Base-by-base conservation (phyloP, 257 asterid species). In the Linderniella brevidens region DNA sequence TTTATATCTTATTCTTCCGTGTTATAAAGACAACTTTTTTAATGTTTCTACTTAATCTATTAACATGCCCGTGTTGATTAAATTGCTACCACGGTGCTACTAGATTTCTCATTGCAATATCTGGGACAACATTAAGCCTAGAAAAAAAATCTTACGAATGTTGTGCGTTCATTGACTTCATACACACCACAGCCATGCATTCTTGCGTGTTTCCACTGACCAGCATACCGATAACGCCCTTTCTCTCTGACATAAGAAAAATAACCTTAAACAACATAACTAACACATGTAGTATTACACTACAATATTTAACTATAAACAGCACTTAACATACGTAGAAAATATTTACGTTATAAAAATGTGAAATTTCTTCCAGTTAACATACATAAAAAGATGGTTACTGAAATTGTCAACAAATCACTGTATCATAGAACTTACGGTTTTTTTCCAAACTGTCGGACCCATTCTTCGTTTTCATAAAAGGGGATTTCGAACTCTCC, bases 131-230 rank as follows among this genome's bases (percentile, higher is more conserved):
- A 29, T 50, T 36, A 20, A 13, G 29, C 32, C 25, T 17, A 32
- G 13, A 13, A 15, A 36, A 51, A n/a, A 50, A 47, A 53, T 53
- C 93, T 69, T 71, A 90, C 98, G 56, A 13, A 90, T 53, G 66
- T 62, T 39, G 77, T 58, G 51, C 75, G 82, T 60, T 90, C 98
- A 51, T 90, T 90, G 69, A 81, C 79, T 75, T 84, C 80, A 63
- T 85, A 90, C 18, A 85, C 82, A 61, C 98, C 98, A 67, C 96
- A 90, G 11, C 98, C 98, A 53, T 90, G 98, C 86, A 81, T 72
- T 73, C 96, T 85, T 57, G 92, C 98, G 48, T 81, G 98, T 77
- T 90, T 90, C 98, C 98, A 90, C 52, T 90, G 88, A 45, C 98
- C 98, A 36, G 98, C 86, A 62, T 90, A 90, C 25, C 86, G 63